Conservation (phyloP, 2,329 filamentous ascomycete species). For the Fusarium annulatum region DNA sequence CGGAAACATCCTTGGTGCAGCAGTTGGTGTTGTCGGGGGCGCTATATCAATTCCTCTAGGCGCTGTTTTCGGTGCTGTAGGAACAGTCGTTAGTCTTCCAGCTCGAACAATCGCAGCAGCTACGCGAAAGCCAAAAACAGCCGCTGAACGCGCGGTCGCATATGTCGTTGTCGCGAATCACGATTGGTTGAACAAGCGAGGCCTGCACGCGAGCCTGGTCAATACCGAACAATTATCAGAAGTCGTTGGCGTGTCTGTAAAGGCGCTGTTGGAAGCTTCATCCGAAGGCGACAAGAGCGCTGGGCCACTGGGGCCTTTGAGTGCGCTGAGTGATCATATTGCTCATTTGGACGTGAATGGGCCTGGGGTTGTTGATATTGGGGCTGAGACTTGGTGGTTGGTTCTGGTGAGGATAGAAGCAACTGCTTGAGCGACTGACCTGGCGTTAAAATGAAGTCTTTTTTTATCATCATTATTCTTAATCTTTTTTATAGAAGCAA, state of each 20-base stretch:
- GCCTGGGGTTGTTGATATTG: conserved; percentile 42
- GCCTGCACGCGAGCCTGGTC: conserved; percentile 52
- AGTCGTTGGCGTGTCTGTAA: conserved; percentile 46
- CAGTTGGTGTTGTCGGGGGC: conserved; percentile 51
- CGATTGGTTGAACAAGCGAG: conserved; percentile 56
- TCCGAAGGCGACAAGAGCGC: conserved; percentile 25
- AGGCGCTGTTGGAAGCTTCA: conserved; percentile 55
- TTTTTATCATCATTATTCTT: background rate
- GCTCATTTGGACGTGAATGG: conserved; percentile 46
- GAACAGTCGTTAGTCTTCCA: conserved; percentile 51
- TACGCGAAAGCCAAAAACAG: conserved; percentile 53
- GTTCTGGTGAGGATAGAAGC: conserved; percentile 42
- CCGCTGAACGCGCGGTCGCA: conserved; percentile 54
- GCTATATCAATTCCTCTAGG: conserved; percentile 53
- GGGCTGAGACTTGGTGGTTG: conserved; percentile 50
- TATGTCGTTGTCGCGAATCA: conserved; percentile 57
- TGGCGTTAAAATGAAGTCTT: background rate
- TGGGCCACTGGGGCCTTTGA: conserved; percentile 36
- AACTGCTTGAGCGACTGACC: background rate
- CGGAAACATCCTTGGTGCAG: conserved; percentile 55
- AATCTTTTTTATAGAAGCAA: accelerated
- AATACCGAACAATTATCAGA: conserved; percentile 49
- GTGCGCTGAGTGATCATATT: conserved; percentile 44
- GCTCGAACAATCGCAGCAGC: conserved; percentile 49
- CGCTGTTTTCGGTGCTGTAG: conserved; percentile 51